A percentile compares a stretch with the other conserved stretches of the same genome.
Evolutionary conservation across 2,329 filamentous ascomycete species (phyloP).

Genomic region (Aspergillus jensenii): DNA sequence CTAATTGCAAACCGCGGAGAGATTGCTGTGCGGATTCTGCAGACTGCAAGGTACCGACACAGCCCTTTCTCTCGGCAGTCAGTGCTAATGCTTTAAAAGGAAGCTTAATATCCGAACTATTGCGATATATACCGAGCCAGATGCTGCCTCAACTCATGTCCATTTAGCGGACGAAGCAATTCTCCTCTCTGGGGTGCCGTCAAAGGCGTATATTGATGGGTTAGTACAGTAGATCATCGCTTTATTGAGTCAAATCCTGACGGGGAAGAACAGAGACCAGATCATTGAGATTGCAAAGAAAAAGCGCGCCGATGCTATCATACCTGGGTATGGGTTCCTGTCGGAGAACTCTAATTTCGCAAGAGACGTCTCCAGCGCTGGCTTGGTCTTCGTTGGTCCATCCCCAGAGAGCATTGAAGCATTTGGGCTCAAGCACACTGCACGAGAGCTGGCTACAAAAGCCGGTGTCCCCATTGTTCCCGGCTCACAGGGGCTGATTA

Average conservation of each 20-base stretch:
- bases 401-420: constrained; percentile 26
- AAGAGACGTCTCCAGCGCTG: constrained; percentile 24
- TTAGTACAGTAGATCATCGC: constrained; percentile 8
- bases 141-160: constrained; percentile 57
- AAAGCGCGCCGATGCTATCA: constrained; percentile 27
- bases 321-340: constrained; percentile 38
- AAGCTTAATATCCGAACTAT: constrained; percentile 53
- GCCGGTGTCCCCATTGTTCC: constrained; percentile 30
- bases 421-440: constrained; percentile 32
- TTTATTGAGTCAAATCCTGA: neutral
- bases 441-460: constrained; percentile 25
- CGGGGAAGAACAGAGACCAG: neutral
- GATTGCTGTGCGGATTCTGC: constrained; percentile 56
- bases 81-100: constrained; percentile 12
- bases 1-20: constrained; percentile 62
- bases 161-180: constrained; percentile 54
- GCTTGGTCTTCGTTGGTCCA: constrained; percentile 36
- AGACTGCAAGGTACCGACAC: constrained; percentile 45
- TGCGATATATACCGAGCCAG: constrained; percentile 58
- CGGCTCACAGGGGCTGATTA: constrained; percentile 23
- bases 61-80: neutral
- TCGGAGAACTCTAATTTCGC: constrained; percentile 37
- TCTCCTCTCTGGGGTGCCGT: constrained; percentile 49
- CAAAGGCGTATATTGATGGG: constrained; percentile 52
- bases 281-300: constrained; percentile 27